phyloP scores from a whole-genome alignment of 495 filamentous ascomycete genomes.

The Penicillium simplicissimum region DNA sequence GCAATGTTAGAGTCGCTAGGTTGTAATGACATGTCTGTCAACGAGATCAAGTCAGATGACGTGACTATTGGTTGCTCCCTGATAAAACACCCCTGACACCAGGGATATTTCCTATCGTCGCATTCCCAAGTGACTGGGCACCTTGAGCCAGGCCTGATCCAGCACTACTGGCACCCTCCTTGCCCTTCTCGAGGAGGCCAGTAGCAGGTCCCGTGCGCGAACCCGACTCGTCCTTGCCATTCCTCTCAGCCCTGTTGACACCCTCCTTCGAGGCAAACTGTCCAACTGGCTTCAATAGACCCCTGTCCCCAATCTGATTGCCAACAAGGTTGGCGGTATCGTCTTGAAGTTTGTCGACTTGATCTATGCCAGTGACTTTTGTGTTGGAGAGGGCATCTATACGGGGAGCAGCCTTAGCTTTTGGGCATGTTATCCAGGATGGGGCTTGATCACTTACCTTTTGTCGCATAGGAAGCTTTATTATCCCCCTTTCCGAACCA shows the following conservation, averaged over 20 bases:
- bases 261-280: slow-evolving; percentile 62
- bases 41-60: neutral
- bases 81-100: slow-evolving; percentile 6
- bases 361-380: slow-evolving; percentile 62
- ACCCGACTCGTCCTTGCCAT: slow-evolving; percentile 61
- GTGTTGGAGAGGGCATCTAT: slow-evolving; percentile 63
- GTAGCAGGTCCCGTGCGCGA: slow-evolving; percentile 37
- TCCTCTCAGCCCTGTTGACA: slow-evolving; percentile 61
- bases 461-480: slow-evolving; percentile 64
- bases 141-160: slow-evolving; percentile 5
- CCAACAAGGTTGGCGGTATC: slow-evolving; percentile 57
- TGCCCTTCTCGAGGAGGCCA: neutral
- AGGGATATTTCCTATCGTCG: neutral
- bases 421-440: neutral
- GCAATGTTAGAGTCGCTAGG: neutral
- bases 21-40: neutral
- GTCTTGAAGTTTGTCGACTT: slow-evolving; percentile 66
- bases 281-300: slow-evolving; percentile 60
- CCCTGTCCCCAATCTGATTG: slow-evolving; percentile 63
- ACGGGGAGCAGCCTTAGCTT: slow-evolving; percentile 4
- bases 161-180: slow-evolving; percentile 4
- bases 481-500: slow-evolving; percentile 72
- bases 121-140: slow-evolving; percentile 10
- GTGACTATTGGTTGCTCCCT: neutral
- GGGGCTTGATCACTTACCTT: slow-evolving; percentile 41